phyloP scores from a whole-genome alignment of 2,329 filamentous ascomycete genomes.

The Aspergillus fijiensis region DNA sequence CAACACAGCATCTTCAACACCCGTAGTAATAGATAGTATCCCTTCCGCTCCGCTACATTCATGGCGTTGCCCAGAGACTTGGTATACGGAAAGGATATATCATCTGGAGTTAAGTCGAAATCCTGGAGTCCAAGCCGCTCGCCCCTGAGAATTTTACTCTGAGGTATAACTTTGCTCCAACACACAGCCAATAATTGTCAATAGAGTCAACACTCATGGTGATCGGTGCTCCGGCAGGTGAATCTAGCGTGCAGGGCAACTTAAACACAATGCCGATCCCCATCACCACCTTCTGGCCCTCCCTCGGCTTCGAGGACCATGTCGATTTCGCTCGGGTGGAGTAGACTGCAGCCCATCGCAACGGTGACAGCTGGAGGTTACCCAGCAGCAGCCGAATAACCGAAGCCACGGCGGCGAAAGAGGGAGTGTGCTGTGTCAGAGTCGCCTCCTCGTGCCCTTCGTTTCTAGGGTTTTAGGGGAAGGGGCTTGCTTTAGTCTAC shows the following conservation, averaged over 20 bases:
- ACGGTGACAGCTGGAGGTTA: not conserved
- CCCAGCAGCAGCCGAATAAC: not conserved
- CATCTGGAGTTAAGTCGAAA: too few species aligned
- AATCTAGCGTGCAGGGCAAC: not conserved
- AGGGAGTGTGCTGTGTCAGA: too few species aligned
- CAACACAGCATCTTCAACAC: too few species aligned
- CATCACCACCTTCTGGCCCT: not conserved
- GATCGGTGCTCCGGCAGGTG: not conserved
- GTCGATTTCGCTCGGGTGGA: not conserved
- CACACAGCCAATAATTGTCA: constrained; percentile 5
- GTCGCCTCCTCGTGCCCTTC: too few species aligned
- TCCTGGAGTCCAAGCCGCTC: not conserved
- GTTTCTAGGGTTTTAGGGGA: too few species aligned
- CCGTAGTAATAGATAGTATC: too few species aligned
- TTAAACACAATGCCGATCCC: not conserved
- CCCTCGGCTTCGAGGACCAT: not conserved
- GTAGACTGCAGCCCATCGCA: not conserved
- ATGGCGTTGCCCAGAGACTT: too few species aligned
- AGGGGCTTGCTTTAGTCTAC: not conserved
- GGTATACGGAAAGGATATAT: too few species aligned
- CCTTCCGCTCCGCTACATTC: too few species aligned
- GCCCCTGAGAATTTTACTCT: not conserved
- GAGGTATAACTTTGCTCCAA: not conserved
- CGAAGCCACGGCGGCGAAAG: not conserved
- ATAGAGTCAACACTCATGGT: not conserved